Percentiles rank a stretch among this genome's conserved stretches.
Evolutionary conservation across 2,329 filamentous ascomycete species (phyloP).

Genomic region (Aspergillus texensis): DNA sequence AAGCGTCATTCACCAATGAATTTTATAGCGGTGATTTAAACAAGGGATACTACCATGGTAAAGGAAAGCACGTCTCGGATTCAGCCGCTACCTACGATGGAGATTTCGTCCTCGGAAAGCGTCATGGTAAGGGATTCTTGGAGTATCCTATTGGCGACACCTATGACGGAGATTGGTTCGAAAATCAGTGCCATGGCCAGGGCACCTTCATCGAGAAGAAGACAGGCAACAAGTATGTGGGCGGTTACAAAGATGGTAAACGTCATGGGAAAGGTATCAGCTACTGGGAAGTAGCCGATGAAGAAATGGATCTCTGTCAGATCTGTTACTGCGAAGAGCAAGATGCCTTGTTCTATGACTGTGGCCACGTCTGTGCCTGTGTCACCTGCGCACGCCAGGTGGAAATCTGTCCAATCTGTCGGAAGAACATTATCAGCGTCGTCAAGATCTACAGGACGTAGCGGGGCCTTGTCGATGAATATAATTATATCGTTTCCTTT

Average conservation of each 20-base stretch:
- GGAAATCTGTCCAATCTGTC: conserved; percentile 63
- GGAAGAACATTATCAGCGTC: conserved; percentile 58
- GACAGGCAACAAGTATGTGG: conserved; percentile 63
- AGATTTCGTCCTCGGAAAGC: conserved; percentile 54
- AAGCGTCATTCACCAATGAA: conserved; percentile 56
- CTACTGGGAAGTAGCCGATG: conserved; percentile 63
- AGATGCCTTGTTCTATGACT: conserved; percentile 64
- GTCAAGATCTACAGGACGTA: conserved; percentile 59
- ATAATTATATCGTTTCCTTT: background rate
- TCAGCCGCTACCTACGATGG: conserved; percentile 60
- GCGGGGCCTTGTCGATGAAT: background rate
- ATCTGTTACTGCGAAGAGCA: conserved; percentile 66
- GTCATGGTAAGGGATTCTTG: conserved; percentile 60
- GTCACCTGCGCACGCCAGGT: conserved; percentile 61
- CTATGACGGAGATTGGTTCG: conserved; percentile 51
- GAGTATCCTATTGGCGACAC: conserved; percentile 58
- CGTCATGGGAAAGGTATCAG: conserved; percentile 64
- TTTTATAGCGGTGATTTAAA: conserved; percentile 59
- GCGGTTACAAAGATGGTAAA: conserved; percentile 63
- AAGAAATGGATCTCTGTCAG: conserved; percentile 61
- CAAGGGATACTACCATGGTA: conserved; percentile 56
- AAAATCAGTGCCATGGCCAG: conserved; percentile 55
- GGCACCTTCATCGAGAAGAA: conserved; percentile 59
- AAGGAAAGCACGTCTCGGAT: conserved; percentile 56
- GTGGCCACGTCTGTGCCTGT: conserved; percentile 65